A percentile compares a stretch with the other conserved stretches of the same genome.
Evolutionary conservation across 129 eudicot genomes (phyloP).

Genomic region (Helichrysum umbraculigerum): DNA sequence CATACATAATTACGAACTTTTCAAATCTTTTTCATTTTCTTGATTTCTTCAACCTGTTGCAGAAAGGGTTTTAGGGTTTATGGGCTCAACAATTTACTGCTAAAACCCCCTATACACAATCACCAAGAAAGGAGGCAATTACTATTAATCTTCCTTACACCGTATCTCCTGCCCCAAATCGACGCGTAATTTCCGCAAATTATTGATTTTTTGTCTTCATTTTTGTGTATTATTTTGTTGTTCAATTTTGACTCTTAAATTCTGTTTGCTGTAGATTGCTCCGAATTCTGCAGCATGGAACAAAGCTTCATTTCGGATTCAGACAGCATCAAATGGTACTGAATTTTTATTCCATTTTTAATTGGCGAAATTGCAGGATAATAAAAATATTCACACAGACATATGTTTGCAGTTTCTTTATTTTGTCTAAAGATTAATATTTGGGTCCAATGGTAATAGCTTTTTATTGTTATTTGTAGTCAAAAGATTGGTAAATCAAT

Average conservation of each 20-base stretch:
- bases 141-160: slow-evolving; percentile 21
- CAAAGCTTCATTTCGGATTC: slow-evolving; percentile 29
- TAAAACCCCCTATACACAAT: slow-evolving; percentile 22
- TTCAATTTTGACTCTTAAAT: neutral
- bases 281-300: slow-evolving; percentile 26
- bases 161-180: slow-evolving; percentile 18
- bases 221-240: neutral
- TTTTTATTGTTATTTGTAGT: neutral
- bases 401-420: neutral
- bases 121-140: slow-evolving; percentile 20
- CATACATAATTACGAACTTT: neutral
- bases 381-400: neutral
- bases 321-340: slow-evolving; percentile 30
- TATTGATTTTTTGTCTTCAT: neutral
- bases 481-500: neutral
- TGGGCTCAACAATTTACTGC: slow-evolving; percentile 15
- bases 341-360: slow-evolving; percentile 13
- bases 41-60: neutral
- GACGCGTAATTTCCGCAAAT: slow-evolving; percentile 17
- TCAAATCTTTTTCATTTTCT: neutral
- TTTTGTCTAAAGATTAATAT: neutral
- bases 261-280: slow-evolving; percentile 18
- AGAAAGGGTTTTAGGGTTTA: slow-evolving; percentile 30
- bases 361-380: neutral
- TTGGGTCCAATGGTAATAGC: neutral